These are phyloP conservation scores for Chlamydomonas sp. DNA, from an alignment of 139 green algal species.

Conservation along the genomic window DNA sequence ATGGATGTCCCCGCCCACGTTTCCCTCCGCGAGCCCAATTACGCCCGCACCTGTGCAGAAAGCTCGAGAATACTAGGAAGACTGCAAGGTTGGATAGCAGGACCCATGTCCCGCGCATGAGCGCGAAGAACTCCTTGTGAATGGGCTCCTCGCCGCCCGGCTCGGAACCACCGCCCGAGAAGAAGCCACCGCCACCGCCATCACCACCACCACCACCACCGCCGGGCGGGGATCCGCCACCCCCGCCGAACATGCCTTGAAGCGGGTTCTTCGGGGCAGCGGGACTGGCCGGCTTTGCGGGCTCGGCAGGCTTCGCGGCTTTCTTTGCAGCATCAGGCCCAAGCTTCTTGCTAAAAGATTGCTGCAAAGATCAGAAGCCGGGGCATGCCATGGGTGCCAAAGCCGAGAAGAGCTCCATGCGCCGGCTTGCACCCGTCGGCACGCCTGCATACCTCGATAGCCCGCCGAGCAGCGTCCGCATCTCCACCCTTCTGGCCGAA, in stretches of 20 bases:
- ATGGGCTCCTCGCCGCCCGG: conserved; percentile 32
- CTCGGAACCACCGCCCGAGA: not conserved
- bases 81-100: conserved; percentile 57
- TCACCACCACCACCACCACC: conserved; percentile 23
- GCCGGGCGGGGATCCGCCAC: not conserved
- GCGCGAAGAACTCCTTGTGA: conserved; percentile 47
- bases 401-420: too few species aligned
- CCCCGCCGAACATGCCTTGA: conserved; percentile 22
- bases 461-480: conserved; percentile 27
- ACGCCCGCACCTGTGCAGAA: conserved; percentile 47
- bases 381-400: too few species aligned
- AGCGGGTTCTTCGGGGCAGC: conserved; percentile 31
- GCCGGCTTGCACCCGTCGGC: too few species aligned
- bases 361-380: not conserved
- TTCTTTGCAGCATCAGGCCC: conserved; percentile 21
- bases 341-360: conserved; percentile 31
- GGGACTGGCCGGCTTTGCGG: not conserved
- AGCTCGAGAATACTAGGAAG: conserved; percentile 57
- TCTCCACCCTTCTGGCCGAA: conserved; percentile 19
- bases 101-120: conserved; percentile 46
- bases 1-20: not conserved
- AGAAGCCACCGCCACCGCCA: conserved; percentile 1
- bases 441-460: conserved; percentile 6
- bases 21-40: not conserved
- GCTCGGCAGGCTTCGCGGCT: conserved; percentile 14